Base-by-base conservation (phyloP, 164 flowering plant genomes). In the Vitis cinerea region DNA sequence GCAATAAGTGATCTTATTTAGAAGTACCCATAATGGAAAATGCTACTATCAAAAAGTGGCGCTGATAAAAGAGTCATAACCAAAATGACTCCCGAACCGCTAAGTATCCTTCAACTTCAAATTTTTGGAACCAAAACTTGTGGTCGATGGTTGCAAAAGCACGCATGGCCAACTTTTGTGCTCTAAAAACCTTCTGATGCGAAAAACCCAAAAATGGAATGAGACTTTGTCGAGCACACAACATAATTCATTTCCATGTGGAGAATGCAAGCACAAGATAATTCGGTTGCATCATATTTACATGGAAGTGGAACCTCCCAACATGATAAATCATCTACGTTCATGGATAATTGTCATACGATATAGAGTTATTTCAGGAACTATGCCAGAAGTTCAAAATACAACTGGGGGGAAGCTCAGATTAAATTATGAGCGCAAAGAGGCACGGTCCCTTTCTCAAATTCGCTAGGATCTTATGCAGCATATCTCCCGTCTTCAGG, bases 401-500 rank as follows among this genome's bases (percentile, higher is more conserved):
- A 27, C 61, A 44, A 58, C 53, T 53, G 15, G 19, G 12, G 14
- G 15, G 48, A 19, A 50, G 27, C 27, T 23, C 27, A 23, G 27
- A 23, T 23, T 1, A 23, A 23, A 23, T 23, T 23, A 23, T 23
- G 27, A 31, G 55, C 8, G 14, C 8, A 12, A 10, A 49, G 13
- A 63, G 48, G 44, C 14, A 57, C 56, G n/a, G 15, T 2, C 29
- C 37, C n/a, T 37, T 59, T 27, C 23, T 59, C 29, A 59, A 59
- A 59, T 59, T 27, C 27, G 9, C 30, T 23, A 51, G 55, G 56
- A 50, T 50, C 6, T 11, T 29, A 5, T 16, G 65, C 16, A n/a
- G 13, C 50, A 16, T 47, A 37, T 23, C 10, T 10, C 30, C 58
- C 29, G 9, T 65, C 47, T 56, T 67, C 61, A 75, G 57, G 66